Evolutionary conservation across 2,329 filamentous ascomycete genomes (phyloP).

Genomic region (Ilyonectria destructans): DNA sequence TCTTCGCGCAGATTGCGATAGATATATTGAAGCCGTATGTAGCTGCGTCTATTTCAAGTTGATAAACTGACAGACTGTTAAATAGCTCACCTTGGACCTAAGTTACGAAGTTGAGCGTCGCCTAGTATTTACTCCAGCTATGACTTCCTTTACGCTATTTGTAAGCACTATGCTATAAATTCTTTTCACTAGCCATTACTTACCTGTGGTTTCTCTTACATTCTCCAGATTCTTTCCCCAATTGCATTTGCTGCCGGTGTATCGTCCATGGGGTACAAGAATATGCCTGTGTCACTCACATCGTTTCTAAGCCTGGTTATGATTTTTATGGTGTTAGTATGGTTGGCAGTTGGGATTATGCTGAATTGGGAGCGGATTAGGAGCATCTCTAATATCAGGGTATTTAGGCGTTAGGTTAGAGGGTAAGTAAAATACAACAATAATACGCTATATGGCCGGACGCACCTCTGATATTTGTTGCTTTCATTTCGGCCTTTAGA

Average conservation of each 20-base stretch:
- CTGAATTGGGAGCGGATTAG: background rate
- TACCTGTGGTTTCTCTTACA: background rate
- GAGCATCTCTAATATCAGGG: too few species aligned
- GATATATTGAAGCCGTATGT: background rate
- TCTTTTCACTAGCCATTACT: background rate
- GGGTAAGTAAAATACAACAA: too few species aligned
- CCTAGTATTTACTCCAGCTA: background rate
- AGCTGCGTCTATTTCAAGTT: background rate
- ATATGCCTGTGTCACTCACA: too few species aligned
- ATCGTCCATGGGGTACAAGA: slow-evolving; percentile 22
- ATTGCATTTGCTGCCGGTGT: slow-evolving; percentile 21
- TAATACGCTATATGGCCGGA: too few species aligned
- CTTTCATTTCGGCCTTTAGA: too few species aligned
- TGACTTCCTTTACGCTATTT: background rate
- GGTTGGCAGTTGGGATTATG: background rate
- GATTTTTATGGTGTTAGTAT: background rate
- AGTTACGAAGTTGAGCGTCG: background rate
- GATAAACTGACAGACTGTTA: background rate
- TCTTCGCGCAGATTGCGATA: background rate
- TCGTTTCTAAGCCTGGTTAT: too few species aligned
- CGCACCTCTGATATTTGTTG: too few species aligned
- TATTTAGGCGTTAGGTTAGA: too few species aligned
- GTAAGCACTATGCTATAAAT: background rate
- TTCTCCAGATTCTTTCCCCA: slow-evolving; percentile 5
- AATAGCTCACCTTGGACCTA: background rate